Conservation (phyloP, 352 stramenopile genomes). For the Globisporangium solare region DNA sequence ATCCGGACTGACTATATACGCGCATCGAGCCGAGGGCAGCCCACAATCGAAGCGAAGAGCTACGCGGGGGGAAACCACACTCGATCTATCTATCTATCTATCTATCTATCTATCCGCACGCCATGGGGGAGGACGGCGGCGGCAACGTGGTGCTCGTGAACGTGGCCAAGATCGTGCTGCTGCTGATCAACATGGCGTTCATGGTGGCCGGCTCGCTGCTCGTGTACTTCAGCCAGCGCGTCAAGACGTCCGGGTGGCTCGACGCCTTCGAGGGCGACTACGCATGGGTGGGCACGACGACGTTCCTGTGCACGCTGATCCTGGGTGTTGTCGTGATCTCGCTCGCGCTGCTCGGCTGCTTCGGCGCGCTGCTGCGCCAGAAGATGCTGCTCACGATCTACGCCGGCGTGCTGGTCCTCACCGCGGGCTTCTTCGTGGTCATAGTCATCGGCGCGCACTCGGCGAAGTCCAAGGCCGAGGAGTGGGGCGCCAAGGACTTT, state of each 20-base stretch:
- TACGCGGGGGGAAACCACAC: no score
- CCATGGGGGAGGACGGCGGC: constrained; percentile 9
- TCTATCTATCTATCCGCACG: background rate
- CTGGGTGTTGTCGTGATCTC: constrained; percentile 63
- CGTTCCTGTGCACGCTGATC: constrained; percentile 63
- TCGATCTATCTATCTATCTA: no score
- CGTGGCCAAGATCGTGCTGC: constrained; percentile 69
- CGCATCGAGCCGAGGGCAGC: no score
- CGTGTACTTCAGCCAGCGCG: constrained; percentile 75
- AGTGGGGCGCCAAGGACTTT: constrained; percentile 40
- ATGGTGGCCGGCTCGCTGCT: constrained; percentile 71
- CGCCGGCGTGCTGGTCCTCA: constrained; percentile 54
- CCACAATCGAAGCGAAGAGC: no score
- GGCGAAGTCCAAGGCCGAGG: constrained; percentile 46
- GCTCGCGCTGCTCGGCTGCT: constrained; percentile 61
- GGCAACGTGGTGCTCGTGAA: constrained; percentile 49
- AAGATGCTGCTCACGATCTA: constrained; percentile 72
- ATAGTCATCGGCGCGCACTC: constrained; percentile 52
- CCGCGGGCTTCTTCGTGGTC: constrained; percentile 55
- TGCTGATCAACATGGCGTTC: constrained; percentile 85
- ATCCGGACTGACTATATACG: no score
- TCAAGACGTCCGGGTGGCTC: constrained; percentile 63
- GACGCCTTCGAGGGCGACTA: constrained; percentile 71
- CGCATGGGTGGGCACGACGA: constrained; percentile 54
- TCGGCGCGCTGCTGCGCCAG: constrained; percentile 64